phyloP scores from a whole-genome alignment of 805 yeast genomes.

The Maudiozyma serrabonitensis region DNA sequence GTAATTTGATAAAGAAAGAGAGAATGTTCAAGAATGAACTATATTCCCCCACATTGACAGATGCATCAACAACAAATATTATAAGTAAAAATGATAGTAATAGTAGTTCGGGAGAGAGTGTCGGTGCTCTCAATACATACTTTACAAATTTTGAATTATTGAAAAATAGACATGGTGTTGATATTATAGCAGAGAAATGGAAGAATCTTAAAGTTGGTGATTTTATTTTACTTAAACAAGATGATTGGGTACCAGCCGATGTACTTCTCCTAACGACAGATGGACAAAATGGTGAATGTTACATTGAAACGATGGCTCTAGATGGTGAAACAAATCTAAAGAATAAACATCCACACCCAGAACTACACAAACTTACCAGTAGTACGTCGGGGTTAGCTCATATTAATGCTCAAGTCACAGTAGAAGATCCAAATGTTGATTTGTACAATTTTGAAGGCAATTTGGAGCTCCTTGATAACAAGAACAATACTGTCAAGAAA shows the following conservation, averaged over 20 bases:
- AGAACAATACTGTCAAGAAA: constrained; percentile 29
- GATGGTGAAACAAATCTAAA: constrained; percentile 96
- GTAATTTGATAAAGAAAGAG: constrained; percentile 30
- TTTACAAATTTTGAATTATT: constrained; percentile 18
- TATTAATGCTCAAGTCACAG: constrained; percentile 45
- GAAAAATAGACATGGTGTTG: constrained; percentile 15
- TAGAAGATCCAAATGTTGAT: constrained; percentile 89
- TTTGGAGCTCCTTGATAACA: constrained; percentile 31
- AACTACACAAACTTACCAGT: constrained; percentile 43
- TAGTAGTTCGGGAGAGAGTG: not conserved
- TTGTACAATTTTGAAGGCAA: constrained; percentile 87
- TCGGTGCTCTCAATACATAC: constrained; percentile 7
- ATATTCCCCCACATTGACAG: not conserved
- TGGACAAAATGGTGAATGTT: constrained; percentile 52
- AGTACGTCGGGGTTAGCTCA: constrained; percentile 42
- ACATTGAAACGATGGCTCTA: constrained; percentile 90
- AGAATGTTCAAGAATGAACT: not conserved
- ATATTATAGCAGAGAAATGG: constrained; percentile 42
- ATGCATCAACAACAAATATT: not conserved
- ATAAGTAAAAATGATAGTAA: not conserved
- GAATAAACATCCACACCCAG: constrained; percentile 56
- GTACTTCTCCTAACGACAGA: constrained; percentile 59
- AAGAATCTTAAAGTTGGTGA: constrained; percentile 82
- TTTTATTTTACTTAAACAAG: constrained; percentile 56
- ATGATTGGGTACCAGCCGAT: constrained; percentile 96